Evolutionary conservation across 2,329 filamentous ascomycete genomes (phyloP).

Genomic region (Monosporascus sp.): DNA sequence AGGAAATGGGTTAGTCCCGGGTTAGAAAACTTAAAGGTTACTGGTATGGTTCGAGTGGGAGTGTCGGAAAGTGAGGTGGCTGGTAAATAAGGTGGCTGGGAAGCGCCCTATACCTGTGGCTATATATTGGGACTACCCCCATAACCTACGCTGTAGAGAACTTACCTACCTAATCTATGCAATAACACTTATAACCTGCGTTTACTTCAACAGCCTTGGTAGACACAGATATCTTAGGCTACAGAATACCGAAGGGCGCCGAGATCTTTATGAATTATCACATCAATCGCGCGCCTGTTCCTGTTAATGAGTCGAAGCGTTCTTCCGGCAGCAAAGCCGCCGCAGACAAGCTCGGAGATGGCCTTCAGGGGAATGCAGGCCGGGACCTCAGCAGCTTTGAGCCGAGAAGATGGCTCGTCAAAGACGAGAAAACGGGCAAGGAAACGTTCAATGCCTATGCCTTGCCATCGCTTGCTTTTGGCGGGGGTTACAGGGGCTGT

Average conservation of each 20-base stretch:
- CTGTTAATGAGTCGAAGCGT: constrained; percentile 24
- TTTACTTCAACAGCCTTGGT: too few species aligned
- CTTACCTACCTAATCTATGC: too few species aligned
- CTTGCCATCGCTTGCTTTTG: constrained; percentile 30
- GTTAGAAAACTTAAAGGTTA: too few species aligned
- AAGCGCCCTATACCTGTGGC: too few species aligned
- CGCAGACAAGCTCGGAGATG: constrained; percentile 20
- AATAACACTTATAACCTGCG: too few species aligned
- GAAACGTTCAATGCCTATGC: constrained; percentile 29
- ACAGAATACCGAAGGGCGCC: constrained; percentile 10
- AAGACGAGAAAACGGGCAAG: constrained; percentile 16
- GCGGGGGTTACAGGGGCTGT: constrained; percentile 31
- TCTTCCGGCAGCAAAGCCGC: constrained; percentile 23
- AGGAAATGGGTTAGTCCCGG: too few species aligned
- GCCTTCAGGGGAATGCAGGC: constrained; percentile 15
- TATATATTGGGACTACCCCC: too few species aligned
- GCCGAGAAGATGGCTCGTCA: constrained; percentile 35
- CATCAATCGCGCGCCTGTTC: constrained; percentile 11
- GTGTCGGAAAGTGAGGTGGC: too few species aligned
- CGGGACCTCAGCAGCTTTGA: constrained; percentile 26
- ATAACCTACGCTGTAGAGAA: too few species aligned
- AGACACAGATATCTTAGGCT: constrained; percentile 11
- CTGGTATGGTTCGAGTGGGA: too few species aligned
- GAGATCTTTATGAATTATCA: constrained; percentile 18
- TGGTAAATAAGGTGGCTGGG: too few species aligned